phyloP scores from a whole-genome alignment of 2,329 filamentous ascomycete species.

The Ophiosphaerella narmari region DNA sequence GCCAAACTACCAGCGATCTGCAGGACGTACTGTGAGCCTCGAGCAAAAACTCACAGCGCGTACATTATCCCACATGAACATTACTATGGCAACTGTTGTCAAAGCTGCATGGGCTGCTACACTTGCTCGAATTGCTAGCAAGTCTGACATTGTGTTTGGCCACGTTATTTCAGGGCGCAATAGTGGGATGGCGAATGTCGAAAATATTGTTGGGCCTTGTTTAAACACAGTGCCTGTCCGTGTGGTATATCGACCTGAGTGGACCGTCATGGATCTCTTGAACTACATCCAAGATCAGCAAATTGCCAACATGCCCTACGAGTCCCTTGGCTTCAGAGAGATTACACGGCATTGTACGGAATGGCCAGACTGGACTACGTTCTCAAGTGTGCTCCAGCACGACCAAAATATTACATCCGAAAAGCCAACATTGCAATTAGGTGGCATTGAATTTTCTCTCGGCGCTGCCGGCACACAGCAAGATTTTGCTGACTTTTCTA shows the following conservation, averaged over 20 bases:
- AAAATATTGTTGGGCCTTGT: conserved; percentile 48
- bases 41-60: conserved; percentile 29
- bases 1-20: conserved; percentile 39
- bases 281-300: conserved; percentile 51
- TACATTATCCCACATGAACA: conserved; percentile 31
- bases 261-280: conserved; percentile 47
- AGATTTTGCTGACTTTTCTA: conserved; percentile 42
- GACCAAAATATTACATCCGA: conserved; percentile 37
- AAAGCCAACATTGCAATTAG: conserved; percentile 57
- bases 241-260: conserved; percentile 38
- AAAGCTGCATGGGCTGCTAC: conserved; percentile 54
- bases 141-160: conserved; percentile 49
- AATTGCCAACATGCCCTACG: conserved; percentile 45
- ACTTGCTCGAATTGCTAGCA: conserved; percentile 45
- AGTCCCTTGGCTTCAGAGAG: conserved; percentile 40
- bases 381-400: conserved; percentile 41
- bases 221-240: conserved; percentile 52
- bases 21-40: conserved; percentile 34
- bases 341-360: conserved; percentile 43
- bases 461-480: conserved; percentile 36
- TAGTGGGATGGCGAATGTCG: conserved; percentile 41
- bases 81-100: conserved; percentile 50
- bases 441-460: conserved; percentile 33
- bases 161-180: conserved; percentile 51
- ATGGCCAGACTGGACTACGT: conserved; percentile 45